A percentile compares a stretch with the other conserved stretches of the same genome.
These are phyloP conservation scores for Fomitopsis schrenkii DNA, from an alignment of 1,284 basidiomycete genomes.

Conservation along the genomic window DNA sequence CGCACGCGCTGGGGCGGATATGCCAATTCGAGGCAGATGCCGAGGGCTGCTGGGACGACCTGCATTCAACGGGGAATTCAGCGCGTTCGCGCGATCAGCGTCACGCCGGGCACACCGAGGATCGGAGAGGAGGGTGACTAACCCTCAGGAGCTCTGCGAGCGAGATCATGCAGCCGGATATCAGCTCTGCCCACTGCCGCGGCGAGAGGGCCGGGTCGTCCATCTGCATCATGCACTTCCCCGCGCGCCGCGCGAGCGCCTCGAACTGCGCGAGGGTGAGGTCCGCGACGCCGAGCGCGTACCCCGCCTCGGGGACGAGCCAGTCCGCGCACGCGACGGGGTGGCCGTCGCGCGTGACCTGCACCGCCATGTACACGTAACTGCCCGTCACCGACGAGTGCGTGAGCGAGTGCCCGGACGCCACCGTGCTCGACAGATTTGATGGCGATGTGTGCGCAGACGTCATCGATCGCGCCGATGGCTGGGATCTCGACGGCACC, in stretches of 20 bases:
- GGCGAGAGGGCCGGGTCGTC: constrained; percentile 30
- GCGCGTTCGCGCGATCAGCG: constrained; percentile 7
- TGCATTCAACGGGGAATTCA: constrained; percentile 26
- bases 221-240: constrained; percentile 36
- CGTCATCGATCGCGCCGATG: constrained; percentile 30
- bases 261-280: constrained; percentile 82
- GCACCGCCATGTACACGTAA: constrained; percentile 84
- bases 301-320: constrained; percentile 67
- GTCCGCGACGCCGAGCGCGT: constrained; percentile 82
- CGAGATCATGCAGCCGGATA: constrained; percentile 62
- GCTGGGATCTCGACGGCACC: constrained; percentile 23
- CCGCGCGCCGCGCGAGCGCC: constrained; percentile 52
- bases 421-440: constrained; percentile 41
- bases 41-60: constrained; percentile 70
- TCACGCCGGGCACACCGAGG: constrained; percentile 1
- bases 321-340: constrained; percentile 80
- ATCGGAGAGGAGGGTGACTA: constrained; percentile 18
- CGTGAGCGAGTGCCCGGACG: constrained; percentile 57
- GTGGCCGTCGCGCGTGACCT: constrained; percentile 88
- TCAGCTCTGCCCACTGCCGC: constrained; percentile 52
- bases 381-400: constrained; percentile 86
- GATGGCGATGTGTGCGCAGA: constrained; percentile 69
- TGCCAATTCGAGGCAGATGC: constrained; percentile 78
- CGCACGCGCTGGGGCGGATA: constrained; percentile 51
- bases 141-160: constrained; percentile 74